Conservation (phyloP, 2,329 filamentous ascomycete species). For the Aspergillus hortae region DNA sequence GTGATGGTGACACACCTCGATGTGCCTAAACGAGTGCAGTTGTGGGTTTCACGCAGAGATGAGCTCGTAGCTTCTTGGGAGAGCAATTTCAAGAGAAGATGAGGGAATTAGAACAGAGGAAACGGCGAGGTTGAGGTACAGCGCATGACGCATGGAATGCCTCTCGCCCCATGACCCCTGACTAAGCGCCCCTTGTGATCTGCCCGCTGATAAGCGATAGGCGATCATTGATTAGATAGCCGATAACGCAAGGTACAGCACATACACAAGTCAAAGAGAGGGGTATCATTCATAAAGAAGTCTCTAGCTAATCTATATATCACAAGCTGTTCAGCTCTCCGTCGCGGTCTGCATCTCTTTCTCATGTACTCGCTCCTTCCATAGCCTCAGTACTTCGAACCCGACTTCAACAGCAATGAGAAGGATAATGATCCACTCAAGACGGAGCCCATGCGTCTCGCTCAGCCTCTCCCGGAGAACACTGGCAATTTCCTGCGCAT, state of each 20-base stretch:
- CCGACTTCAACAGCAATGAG: slow-evolving; percentile 89
- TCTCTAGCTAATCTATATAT: background rate
- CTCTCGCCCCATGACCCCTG: slow-evolving; percentile 11
- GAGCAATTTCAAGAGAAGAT: background rate
- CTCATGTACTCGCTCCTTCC: slow-evolving; percentile 56
- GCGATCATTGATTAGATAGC: background rate
- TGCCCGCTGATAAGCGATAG: slow-evolving; percentile 5
- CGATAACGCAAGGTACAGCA: background rate
- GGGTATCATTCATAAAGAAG: background rate
- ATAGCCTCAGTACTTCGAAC: slow-evolving; percentile 75
- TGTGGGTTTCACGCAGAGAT: background rate
- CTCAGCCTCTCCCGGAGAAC: slow-evolving; percentile 84
- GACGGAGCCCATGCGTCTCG: slow-evolving; percentile 79
- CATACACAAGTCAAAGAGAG: background rate
- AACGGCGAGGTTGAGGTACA: background rate
- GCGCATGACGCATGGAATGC: slow-evolving; percentile 3
- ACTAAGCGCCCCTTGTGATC: slow-evolving; percentile 11
- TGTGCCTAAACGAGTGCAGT: background rate
- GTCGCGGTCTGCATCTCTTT: slow-evolving; percentile 19
- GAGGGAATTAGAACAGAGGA: background rate
- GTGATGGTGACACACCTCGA: background rate
- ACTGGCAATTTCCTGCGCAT: slow-evolving; percentile 89
- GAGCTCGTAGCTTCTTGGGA: background rate
- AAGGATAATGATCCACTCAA: slow-evolving; percentile 95
- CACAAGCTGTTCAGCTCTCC: background rate